Base-by-base conservation (phyloP, 139 green algal species). In the Closterium sp. region DNA sequence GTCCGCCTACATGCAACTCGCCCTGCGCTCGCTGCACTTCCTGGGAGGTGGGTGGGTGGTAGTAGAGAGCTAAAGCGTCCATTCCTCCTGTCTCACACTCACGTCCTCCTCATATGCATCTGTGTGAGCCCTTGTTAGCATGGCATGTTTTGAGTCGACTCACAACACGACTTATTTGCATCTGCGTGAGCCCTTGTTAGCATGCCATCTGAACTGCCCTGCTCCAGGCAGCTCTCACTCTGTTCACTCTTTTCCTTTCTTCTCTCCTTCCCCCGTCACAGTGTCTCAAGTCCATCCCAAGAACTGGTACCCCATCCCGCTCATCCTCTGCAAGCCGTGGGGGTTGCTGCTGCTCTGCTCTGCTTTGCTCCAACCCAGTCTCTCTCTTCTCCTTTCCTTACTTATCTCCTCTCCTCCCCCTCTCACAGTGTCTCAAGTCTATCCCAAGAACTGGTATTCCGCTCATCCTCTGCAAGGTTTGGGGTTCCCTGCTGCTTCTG, bases 291-390 rank as follows among this genome's bases (percentile, higher is more conserved):
- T 95, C 1, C 93, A 95, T 90, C 93, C 93, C 34, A 95, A 89
- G 93, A 95, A 50, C 93, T n/a, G n/a, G n/a, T n/a, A n/a, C n/a
- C n/a, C n/a, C n/a, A n/a, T n/a, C n/a, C n/a, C n/a, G n/a, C n/a
- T n/a, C n/a, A n/a, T n/a, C n/a, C n/a, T n/a, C n/a, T n/a, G n/a
- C 93, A 95, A 94, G 88, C 93, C 91, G 10, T 95, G 93, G 93
- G 91, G 91, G 94, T 4, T 73, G 88, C 28, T 38, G 87, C 13
- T 88, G 93, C 30, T 38, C 91, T 28, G 91, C 93, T 2, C 94
- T 91, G 87, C 89, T 92, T 92, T 22, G 93, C 89, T 87, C 93
- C 94, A 13, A 62, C 42, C 42, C 94, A 4, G 87, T 93, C 91
- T 87, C 42, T 62, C 42, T 62, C 42, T 7, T 62, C 42, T 7